Base-by-base conservation (phyloP, 768 basidiomycete genomes). In the Boletus speciosus region DNA sequence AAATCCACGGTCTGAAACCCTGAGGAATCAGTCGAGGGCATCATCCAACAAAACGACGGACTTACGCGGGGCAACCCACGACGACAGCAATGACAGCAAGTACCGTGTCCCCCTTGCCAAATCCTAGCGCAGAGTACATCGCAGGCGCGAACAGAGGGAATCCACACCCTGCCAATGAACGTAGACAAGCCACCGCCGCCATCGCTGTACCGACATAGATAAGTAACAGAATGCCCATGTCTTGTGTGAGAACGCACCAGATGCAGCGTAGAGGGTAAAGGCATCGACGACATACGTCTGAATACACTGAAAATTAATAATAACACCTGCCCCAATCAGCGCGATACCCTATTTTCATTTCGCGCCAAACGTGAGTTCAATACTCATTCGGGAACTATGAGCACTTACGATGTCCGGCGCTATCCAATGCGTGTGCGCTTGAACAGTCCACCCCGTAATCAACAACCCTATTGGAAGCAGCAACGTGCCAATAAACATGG, bases 71-170 rank as follows among this genome's bases (percentile, higher is more conserved):
- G 56, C 81, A 80, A 15, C 86, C 86, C 14, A 90, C 66, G 1
- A 66, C 76, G 49, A 90, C 80, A 2, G 84, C 74, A 2, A 79
- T 58, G 9, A 64, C 76, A 0, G 87, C 87, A 6, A 91, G 74
- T 4, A 90, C 74, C 0, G 87, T 85, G 57, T 83, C 70, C 8
- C 85, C 86, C 55, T 83, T 85, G 0, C 88, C 89, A 52, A 84
- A 86, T 4, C 87, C 89, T 0, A 90, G 72, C 14, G 73, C 71
- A 1, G 73, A 66, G 67, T 80, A 90, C 81, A 90, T 86, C 36
- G 78, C 73, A 19, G 85, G 82, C 4, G 83, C 86, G 59, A 91
- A 91, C n/a, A 91, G 70, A 2, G 89, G 90, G 64, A 92, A 90
- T 1, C 78, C 82, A 49, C 88, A 90, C 0, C 89, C 89, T 1